Evolutionary conservation across 106 monocot genomes (phyloP).

Genomic region (Dioscorea alata): DNA sequence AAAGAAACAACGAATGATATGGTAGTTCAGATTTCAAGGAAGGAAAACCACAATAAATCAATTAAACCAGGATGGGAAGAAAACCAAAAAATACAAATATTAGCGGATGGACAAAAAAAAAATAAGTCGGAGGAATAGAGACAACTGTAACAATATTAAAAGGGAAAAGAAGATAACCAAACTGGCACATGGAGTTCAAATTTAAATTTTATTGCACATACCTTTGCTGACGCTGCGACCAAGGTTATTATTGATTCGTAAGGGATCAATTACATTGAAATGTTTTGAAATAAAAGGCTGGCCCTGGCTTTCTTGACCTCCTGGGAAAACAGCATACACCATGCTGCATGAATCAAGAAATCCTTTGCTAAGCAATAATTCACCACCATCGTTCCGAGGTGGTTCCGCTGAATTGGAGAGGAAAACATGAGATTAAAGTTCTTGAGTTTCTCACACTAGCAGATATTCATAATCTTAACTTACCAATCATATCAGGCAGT

Average conservation of each 20-base stretch:
- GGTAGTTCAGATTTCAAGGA: no score
- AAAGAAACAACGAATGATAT: no score
- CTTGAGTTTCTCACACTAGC: neutral
- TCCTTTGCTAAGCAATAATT: constrained; percentile 37
- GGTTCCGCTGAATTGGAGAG: constrained; percentile 34
- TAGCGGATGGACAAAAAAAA: no score
- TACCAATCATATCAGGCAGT: constrained; percentile 58
- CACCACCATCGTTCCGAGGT: constrained; percentile 49
- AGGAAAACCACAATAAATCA: no score
- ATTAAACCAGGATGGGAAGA: no score
- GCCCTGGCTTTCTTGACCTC: constrained; percentile 47
- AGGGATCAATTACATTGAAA: constrained; percentile 97
- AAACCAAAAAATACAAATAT: no score
- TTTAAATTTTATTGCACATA: constrained; percentile 13
- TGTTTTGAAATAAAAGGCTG: constrained; percentile 77
- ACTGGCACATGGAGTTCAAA: no score
- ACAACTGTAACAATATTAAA: no score
- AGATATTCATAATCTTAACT: constrained; percentile 1
- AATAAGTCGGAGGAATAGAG: no score
- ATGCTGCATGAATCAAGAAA: constrained; percentile 54
- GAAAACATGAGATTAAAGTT: constrained; percentile 4
- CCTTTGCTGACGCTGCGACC: constrained; percentile 97
- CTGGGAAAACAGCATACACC: constrained; percentile 49
- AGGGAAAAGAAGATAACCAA: no score
- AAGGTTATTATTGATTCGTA: constrained; percentile 89